Conservation (phyloP, 139 green algal species). For the Spirogloea muscicola region DNA sequence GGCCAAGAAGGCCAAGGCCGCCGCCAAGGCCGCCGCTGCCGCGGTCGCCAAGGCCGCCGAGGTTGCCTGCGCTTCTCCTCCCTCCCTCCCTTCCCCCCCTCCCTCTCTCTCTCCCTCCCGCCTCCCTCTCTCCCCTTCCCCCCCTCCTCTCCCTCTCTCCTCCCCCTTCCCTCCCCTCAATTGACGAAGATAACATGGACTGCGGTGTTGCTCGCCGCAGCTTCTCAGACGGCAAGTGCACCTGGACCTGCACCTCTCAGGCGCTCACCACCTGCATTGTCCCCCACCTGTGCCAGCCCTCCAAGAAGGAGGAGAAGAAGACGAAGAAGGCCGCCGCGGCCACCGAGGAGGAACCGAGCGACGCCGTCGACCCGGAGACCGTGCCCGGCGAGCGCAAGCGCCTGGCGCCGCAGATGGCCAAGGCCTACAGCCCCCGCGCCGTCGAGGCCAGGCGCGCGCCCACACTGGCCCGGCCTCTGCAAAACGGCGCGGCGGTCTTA, state of each 20-base stretch:
- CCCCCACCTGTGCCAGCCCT: constrained; percentile 67
- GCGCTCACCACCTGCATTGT: constrained; percentile 56
- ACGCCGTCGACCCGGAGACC: constrained; percentile 59
- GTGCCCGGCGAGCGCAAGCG: constrained; percentile 84
- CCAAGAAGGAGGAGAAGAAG: constrained; percentile 66
- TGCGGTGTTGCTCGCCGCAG: background rate
- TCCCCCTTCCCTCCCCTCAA: background rate
- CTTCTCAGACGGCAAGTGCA: background rate
- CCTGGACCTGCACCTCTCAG: constrained; percentile 3
- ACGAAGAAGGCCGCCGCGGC: constrained; percentile 37
- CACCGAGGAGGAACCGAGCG: constrained; percentile 65
- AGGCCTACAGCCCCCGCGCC: constrained; percentile 73
- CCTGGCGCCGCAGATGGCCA: constrained; percentile 65
- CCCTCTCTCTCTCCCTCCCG: background rate
- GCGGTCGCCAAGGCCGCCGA: too few species aligned
- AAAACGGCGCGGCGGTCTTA: too few species aligned
- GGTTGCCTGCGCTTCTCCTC: background rate
- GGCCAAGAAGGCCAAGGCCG: constrained; percentile 64
- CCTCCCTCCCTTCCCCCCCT: background rate
- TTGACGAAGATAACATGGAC: background rate
- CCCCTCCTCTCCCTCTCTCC: background rate
- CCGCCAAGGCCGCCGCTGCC: constrained; percentile 52
- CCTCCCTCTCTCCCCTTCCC: background rate
- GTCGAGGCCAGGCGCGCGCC: constrained; percentile 46
- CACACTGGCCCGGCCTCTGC: too few species aligned